Percentiles rank a stretch among this genome's conserved stretches.
phyloP scores from a whole-genome alignment of 768 basidiomycete species.

The Asterophora lycoperdoides region DNA sequence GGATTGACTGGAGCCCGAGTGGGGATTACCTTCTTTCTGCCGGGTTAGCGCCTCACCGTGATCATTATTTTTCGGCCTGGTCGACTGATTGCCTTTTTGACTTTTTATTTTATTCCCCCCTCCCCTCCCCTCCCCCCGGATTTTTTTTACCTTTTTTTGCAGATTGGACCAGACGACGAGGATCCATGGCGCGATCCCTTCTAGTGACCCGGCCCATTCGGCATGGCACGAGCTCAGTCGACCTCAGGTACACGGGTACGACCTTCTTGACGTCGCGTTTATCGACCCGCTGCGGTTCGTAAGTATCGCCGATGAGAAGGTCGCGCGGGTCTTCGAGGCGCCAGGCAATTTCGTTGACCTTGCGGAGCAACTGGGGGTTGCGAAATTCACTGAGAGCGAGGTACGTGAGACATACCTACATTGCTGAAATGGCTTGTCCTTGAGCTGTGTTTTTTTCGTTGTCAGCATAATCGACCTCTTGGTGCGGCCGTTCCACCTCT shows the following conservation, averaged over 20 bases:
- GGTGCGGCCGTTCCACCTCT: constrained; percentile 91
- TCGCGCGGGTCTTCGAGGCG: constrained; percentile 89
- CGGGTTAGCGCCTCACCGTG: constrained; percentile 47
- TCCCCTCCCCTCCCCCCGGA: no score
- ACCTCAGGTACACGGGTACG: constrained; percentile 97
- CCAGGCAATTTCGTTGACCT: constrained; percentile 73
- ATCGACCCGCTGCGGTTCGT: constrained; percentile 74
- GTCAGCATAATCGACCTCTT: constrained; percentile 56
- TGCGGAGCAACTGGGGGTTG: constrained; percentile 47
- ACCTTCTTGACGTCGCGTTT: constrained; percentile 77
- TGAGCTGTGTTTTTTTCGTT: constrained; percentile 1
- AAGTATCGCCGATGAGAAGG: constrained; percentile 95
- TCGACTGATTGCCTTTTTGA: no score
- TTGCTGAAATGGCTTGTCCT: neutral
- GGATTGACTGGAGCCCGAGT: constrained; percentile 80
- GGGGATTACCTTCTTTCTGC: constrained; percentile 85
- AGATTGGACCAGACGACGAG: constrained; percentile 92
- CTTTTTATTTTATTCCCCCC: no score
- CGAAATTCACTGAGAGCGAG: constrained; percentile 44
- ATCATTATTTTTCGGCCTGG: neutral
- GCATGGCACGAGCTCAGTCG: constrained; percentile 85
- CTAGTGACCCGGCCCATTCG: constrained; percentile 4
- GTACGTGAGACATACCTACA: constrained; percentile 34
- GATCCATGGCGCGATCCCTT: constrained; percentile 63
- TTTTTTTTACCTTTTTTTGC: no score